Base-by-base conservation (phyloP, 208 protist species). In the Tritrichomonas foetus region DNA sequence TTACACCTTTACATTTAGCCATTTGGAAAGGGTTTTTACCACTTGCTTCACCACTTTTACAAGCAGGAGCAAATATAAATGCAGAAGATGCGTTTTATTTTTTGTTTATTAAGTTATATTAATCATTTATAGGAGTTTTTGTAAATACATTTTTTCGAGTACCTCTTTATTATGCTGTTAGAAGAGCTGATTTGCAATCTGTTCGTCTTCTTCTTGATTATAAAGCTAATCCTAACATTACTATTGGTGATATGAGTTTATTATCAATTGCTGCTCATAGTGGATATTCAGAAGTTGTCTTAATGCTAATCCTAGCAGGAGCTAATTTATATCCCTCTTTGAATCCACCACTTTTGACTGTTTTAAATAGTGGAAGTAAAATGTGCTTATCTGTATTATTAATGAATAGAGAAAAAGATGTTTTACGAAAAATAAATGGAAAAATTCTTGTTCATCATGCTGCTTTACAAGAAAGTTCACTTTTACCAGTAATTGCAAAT, bases 1-100 rank as follows among this genome's bases (percentile, higher is more conserved):
- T 84, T 33, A 84, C 74, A 53, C 74, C 74, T 49, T n/a, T 84
- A 33, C 44, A 53, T 8, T 39, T 84, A 11, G 3, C 74, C 49
- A n/a, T 84, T 53, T 84, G 74, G 74, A 84, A 84, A 53, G 74
- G 74, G 22, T 84, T 53, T 84, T n/a, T 53, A 27, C 74, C 27
- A 25, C 8, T 84, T n/a, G 74, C 44, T 39, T 33, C 74, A 84
- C 16, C 74, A 53, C 20, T 84, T 11, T 25, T 84, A 13, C 20
- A 84, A 53, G 36, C 74, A 1, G 74, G 74, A 22, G 36, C 74
- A 53, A 53, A 84, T 53, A 36, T 8, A 44, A 44, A 84, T 53
- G 11, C 25, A 39, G 41, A 14, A 2, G 74, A 84, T 53, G 27
- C 11, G 8, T 33, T 69, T 30, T n/a, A 5, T 69, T 69, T 33